These are phyloP conservation scores for Acorus gramineus DNA, from an alignment of 106 monocot species.

Conservation along the genomic window DNA sequence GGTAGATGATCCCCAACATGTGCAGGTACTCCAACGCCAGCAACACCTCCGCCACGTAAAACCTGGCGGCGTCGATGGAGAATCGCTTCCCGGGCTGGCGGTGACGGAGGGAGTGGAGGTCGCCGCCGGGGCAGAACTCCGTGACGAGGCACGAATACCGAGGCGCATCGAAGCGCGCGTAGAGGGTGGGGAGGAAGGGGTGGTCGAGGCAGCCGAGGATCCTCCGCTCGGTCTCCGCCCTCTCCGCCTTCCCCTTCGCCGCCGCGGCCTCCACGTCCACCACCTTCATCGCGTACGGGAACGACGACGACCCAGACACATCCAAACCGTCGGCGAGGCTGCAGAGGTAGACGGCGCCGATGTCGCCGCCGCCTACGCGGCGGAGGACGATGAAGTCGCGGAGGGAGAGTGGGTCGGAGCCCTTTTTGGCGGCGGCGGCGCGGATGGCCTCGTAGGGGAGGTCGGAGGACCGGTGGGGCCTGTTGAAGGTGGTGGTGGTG, in stretches of 20 bases:
- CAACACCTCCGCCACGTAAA: slow-evolving; percentile 84
- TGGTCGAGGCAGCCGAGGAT: slow-evolving; percentile 64
- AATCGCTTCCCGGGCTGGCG: slow-evolving; percentile 65
- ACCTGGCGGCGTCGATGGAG: slow-evolving; percentile 42
- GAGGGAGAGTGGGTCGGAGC: slow-evolving; percentile 22
- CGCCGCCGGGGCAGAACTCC: slow-evolving; percentile 90
- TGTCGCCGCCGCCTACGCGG: slow-evolving; percentile 66
- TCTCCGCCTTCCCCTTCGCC: slow-evolving; percentile 62
- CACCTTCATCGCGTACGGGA: slow-evolving; percentile 79
- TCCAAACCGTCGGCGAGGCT: slow-evolving; percentile 17
- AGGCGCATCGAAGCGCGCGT: slow-evolving; percentile 73
- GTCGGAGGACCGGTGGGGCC: slow-evolving; percentile 25
- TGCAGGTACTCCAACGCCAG: slow-evolving; percentile 89
- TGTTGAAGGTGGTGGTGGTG: not conserved
- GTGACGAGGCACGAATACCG: slow-evolving; percentile 70
- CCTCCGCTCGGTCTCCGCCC: slow-evolving; percentile 60
- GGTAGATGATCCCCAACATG: slow-evolving; percentile 85
- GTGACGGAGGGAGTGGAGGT: slow-evolving; percentile 79
- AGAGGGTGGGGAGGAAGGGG: slow-evolving; percentile 71
- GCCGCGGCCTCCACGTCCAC: slow-evolving; percentile 56
- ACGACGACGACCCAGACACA: not conserved
- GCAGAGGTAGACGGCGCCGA: slow-evolving; percentile 85
- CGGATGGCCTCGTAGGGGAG: slow-evolving; percentile 32
- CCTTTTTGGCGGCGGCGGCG: not conserved
- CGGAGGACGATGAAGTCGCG: slow-evolving; percentile 65